Percentiles rank a stretch among this genome's conserved stretches.
These are phyloP conservation scores for Trifolium repens DNA, from an alignment of 306 rosid species.

Conservation along the genomic window DNA sequence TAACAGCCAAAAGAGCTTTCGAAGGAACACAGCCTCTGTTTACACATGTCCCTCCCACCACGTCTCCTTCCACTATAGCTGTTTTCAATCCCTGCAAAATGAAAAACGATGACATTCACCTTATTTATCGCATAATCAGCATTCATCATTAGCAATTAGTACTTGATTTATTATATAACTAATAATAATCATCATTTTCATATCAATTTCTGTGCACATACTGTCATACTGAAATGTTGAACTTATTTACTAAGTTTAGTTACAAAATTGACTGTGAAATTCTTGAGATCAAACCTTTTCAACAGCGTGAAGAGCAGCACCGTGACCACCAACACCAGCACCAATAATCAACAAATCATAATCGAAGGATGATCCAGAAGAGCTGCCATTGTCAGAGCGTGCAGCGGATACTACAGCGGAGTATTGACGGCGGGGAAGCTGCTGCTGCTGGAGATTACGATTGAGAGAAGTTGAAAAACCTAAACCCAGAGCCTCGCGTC, in stretches of 20 bases:
- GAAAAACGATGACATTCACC: too few species aligned
- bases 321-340: conserved; percentile 98
- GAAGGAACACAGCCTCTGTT: conserved; percentile 99
- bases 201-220: neutral
- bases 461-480: conserved; percentile 54
- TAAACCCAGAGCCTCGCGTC: conserved; percentile 63
- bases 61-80: conserved; percentile 91
- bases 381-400: conserved; percentile 67
- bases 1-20: conserved; percentile 95
- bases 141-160: neutral
- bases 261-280: neutral
- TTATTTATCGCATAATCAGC: neutral
- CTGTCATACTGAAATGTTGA: neutral
- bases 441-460: conserved; percentile 26
- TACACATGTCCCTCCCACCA: conserved; percentile 96
- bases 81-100: conserved; percentile 88
- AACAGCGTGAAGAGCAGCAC: conserved; percentile 96
- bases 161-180: neutral
- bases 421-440: conserved; percentile 35
- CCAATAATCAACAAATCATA: conserved; percentile 92
- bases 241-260: neutral
- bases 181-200: neutral
- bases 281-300: conserved; percentile 65
- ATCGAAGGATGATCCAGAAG: conserved; percentile 77
- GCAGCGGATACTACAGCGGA: conserved; percentile 53